phyloP scores from a whole-genome alignment of 306 rosid genomes.

The Abrus pulchellus region DNA sequence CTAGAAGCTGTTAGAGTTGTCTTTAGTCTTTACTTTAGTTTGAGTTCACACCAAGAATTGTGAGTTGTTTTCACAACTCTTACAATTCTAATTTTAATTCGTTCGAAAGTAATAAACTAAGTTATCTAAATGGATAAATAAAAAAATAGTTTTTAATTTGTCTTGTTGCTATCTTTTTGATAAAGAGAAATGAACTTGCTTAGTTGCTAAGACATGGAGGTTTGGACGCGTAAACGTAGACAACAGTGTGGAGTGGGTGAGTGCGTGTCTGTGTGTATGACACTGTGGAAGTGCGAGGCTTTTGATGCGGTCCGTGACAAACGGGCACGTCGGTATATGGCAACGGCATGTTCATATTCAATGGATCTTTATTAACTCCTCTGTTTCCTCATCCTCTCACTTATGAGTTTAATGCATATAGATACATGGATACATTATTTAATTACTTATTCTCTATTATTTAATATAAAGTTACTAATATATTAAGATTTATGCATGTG shows the following conservation, averaged over 20 bases:
- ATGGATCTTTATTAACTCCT: constrained; percentile 10
- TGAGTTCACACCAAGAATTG: constrained; percentile 41
- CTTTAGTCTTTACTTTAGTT: neutral
- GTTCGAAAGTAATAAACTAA: neutral
- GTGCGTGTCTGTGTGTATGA: neutral
- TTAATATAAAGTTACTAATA: too few relatives aligned
- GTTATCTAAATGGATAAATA: neutral
- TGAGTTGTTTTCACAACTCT: neutral
- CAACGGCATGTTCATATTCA: constrained; percentile 11
- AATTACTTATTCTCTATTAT: too few relatives aligned
- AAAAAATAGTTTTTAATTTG: neutral
- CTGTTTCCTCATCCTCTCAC: neutral
- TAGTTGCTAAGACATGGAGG: constrained; percentile 50
- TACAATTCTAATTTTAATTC: neutral
- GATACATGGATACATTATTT: too few relatives aligned
- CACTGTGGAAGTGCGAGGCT: neutral
- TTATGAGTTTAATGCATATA: too few relatives aligned
- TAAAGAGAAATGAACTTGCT: constrained; percentile 36
- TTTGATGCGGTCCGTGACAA: constrained; percentile 29
- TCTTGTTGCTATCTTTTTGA: neutral
- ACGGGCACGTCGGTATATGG: constrained; percentile 31
- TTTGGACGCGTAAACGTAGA: constrained; percentile 42
- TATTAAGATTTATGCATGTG: too few relatives aligned
- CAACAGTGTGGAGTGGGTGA: constrained; percentile 27
- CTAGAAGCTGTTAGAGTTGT: constrained; percentile 40